A percentile compares a stretch with the other conserved stretches of the same genome.
These are phyloP conservation scores for Coniella vitis DNA, from an alignment of 2,329 filamentous ascomycete species.

Conservation along the genomic window DNA sequence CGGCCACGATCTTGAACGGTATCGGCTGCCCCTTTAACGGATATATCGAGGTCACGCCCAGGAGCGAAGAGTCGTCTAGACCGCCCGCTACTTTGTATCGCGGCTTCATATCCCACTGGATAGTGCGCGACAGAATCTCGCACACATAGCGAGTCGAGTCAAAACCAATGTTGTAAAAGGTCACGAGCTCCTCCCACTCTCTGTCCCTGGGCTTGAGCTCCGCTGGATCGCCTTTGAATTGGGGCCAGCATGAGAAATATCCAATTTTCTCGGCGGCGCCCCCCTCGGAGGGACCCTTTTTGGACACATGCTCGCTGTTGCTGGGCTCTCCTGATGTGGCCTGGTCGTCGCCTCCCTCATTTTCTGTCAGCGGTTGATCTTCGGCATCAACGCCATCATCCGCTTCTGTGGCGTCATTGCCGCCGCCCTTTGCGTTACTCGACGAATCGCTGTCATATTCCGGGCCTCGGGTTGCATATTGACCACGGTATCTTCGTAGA, in stretches of 20 bases:
- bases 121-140: constrained; percentile 5
- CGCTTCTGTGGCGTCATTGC: no score
- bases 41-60: background rate
- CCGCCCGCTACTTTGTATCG: background rate
- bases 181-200: background rate
- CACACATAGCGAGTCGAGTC: constrained; percentile 6
- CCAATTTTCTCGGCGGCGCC: background rate
- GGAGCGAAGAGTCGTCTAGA: no score
- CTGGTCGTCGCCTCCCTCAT: no score
- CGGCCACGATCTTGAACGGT: constrained; percentile 4
- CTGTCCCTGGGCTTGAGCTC: background rate
- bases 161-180: background rate
- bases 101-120: constrained; percentile 2
- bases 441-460: no score
- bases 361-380: no score
- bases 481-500: background rate
- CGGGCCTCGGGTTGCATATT: background rate
- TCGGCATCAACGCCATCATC: no score
- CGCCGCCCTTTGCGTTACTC: no score
- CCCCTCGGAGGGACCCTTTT: no score
- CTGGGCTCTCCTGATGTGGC: no score
- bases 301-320: no score
- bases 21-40: no score
- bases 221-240: background rate
- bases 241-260: background rate